phyloP scores from a whole-genome alignment of 192 early-diverging fungal genomes.

The Backusella westeae region DNA sequence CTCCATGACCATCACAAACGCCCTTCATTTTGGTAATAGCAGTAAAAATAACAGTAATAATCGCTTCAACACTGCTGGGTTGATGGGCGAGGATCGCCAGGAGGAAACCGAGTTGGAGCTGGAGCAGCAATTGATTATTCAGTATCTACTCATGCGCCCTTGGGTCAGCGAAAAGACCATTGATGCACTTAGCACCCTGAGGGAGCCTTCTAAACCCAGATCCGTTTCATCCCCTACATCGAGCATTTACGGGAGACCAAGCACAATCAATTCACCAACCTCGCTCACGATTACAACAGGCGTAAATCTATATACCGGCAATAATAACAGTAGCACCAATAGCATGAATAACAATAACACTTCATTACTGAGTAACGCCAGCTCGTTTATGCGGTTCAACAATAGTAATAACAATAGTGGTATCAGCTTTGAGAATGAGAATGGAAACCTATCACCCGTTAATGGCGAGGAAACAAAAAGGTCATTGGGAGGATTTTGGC shows the following conservation, averaged over 20 bases:
- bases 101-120: constrained; percentile 56
- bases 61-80: constrained; percentile 17
- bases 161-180: constrained; percentile 76
- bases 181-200: constrained; percentile 63
- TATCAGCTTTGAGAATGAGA: background rate
- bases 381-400: background rate
- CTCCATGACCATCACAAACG: constrained; percentile 44
- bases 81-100: constrained; percentile 38
- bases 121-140: constrained; percentile 60
- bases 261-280: background rate
- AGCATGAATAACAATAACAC: background rate
- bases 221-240: background rate
- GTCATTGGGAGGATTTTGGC: constrained; percentile 11
- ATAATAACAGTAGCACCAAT: background rate
- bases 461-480: background rate
- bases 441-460: background rate
- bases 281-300: background rate
- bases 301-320: background rate
- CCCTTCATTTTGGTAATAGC: constrained; percentile 41
- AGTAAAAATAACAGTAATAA: constrained; percentile 25
- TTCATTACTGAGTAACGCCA: constrained; percentile 1
- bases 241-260: background rate
- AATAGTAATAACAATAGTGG: background rate
- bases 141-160: constrained; percentile 70
- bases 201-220: constrained; percentile 55